Evolutionary conservation across 2,329 filamentous ascomycete genomes (phyloP), one percentile per base, ranked within the genome.

Genomic region (Paraconiothyrium brasiliense): DNA sequence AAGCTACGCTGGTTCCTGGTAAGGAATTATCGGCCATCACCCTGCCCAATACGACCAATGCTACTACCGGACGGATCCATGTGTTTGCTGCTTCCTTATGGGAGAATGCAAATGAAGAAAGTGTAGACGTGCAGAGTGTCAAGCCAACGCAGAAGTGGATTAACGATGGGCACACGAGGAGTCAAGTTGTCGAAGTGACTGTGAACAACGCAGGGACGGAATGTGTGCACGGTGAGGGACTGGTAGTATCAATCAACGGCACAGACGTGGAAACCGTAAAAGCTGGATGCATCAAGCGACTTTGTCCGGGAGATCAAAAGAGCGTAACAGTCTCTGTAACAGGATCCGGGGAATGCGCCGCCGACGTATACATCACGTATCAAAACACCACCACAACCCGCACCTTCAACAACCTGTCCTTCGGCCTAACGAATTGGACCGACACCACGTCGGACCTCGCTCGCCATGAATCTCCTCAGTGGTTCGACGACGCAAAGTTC

Each of bases 401-500:
- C 59, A 63, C 44, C 8, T 39, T 11, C 51, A 58, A 39, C 35
- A 55, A 41, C 35, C 43, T 51, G 8, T 48, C 35, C 13, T 30
- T 57, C 22, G 63, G 62, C 1, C 49, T 66, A 11, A 58, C 60
- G 7, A 13, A 62, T 16, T 66, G 60, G 61, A 58, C 52, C 24
- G 10, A 30, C 1, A 57, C 54, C 49, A 56, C 27, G 37, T 48
- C 62, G 75, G 13, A 77, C 72, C 3, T 79, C 74, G 54, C 76
- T 10, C 34, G 34, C 10, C 80, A 82, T 54, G 81, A 83, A 68
- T 80, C 80, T 14, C 85, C 85, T 0, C 76, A 80, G 4, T 87
- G 86, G 85, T 88, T 83, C 64, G 79, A 84, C 58, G 79, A 82
- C 46, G 83, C 80, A 30, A 88, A 89, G 60, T 88, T 80, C 63